Evolutionary conservation across 2,329 filamentous ascomycete genomes (phyloP).

Genomic region (Sarocladium oryzae): DNA sequence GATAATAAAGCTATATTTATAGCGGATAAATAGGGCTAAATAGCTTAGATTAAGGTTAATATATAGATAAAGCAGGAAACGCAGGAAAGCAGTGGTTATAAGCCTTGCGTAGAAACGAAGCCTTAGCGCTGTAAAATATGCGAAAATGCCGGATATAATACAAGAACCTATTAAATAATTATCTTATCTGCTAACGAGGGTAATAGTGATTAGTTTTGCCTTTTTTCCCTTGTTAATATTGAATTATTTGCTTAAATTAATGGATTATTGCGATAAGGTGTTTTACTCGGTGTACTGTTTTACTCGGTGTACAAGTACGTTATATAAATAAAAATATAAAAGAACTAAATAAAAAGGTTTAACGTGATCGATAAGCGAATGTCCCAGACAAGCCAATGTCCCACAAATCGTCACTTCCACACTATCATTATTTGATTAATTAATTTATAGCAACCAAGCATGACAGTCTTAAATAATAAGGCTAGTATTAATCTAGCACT

Average conservation of each 20-base stretch:
- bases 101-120: background rate
- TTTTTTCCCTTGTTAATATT: background rate
- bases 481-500: constrained; percentile 7
- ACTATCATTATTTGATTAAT: background rate
- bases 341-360: too few relatives aligned
- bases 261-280: background rate
- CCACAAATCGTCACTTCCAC: background rate
- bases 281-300: background rate
- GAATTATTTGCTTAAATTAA: too few relatives aligned
- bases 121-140: background rate
- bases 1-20: background rate
- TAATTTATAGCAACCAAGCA: constrained; percentile 1
- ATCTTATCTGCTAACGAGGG: background rate
- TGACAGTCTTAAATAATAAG: constrained; percentile 2
- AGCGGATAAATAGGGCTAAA: background rate
- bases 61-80: constrained; percentile 1
- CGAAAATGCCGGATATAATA: too few relatives aligned
- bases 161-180: background rate
- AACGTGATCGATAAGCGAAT: background rate
- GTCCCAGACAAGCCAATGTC: background rate
- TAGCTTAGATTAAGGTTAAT: background rate
- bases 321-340: background rate
- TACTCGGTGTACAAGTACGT: background rate
- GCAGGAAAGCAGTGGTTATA: background rate
- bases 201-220: background rate